A percentile compares a stretch with the other conserved stretches of the same genome.
These are phyloP conservation scores for Moesziomyces sp. DNA, from an alignment of 1,284 basidiomycete species.

Conservation along the genomic window DNA sequence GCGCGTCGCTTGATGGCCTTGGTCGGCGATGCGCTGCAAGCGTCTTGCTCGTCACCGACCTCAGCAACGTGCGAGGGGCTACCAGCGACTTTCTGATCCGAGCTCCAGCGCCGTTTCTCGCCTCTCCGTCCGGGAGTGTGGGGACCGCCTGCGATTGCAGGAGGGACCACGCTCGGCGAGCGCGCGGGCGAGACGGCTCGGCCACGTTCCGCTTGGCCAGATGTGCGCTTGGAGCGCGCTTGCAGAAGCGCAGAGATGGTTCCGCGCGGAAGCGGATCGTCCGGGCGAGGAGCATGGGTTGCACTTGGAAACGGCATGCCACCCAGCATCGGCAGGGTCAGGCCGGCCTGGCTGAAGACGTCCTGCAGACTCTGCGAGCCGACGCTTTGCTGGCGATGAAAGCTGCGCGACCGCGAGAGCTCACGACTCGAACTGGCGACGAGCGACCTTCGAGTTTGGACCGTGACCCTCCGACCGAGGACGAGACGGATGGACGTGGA, in stretches of 20 bases:
- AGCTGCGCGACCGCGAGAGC: slow-evolving; percentile 33
- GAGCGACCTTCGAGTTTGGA: slow-evolving; percentile 9
- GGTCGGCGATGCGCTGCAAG: slow-evolving; percentile 6
- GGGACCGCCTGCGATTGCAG: slow-evolving; percentile 4
- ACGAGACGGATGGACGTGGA: slow-evolving; percentile 31
- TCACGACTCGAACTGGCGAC: slow-evolving; percentile 6
- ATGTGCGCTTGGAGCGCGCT: slow-evolving; percentile 36
- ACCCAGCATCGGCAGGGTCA: slow-evolving; percentile 30
- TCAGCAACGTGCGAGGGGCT: slow-evolving; percentile 16
- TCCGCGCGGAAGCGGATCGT: slow-evolving; percentile 58
- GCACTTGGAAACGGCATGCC: slow-evolving; percentile 8
- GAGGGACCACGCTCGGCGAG: slow-evolving; percentile 2
- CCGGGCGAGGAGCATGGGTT: slow-evolving; percentile 34
- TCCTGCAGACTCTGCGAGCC: slow-evolving; percentile 31
- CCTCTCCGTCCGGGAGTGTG: slow-evolving; percentile 54
- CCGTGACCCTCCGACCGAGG: slow-evolving; percentile 29
- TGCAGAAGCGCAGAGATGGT: slow-evolving; percentile 34
- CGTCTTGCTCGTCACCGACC: slow-evolving; percentile 1
- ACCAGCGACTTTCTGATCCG: slow-evolving; percentile 32
- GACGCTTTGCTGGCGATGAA: slow-evolving; percentile 24
- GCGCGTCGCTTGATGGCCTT: slow-evolving; percentile 24
- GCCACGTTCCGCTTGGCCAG: slow-evolving; percentile 17
- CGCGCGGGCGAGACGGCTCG: slow-evolving; percentile 5
- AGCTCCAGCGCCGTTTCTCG: slow-evolving; percentile 40
- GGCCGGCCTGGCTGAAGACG: slow-evolving; percentile 44